A percentile compares a stretch with the other conserved stretches of the same genome.
Conservation (phyloP, 371 early-diverging fungal genomes). For the Mortierella sp. region DNA sequence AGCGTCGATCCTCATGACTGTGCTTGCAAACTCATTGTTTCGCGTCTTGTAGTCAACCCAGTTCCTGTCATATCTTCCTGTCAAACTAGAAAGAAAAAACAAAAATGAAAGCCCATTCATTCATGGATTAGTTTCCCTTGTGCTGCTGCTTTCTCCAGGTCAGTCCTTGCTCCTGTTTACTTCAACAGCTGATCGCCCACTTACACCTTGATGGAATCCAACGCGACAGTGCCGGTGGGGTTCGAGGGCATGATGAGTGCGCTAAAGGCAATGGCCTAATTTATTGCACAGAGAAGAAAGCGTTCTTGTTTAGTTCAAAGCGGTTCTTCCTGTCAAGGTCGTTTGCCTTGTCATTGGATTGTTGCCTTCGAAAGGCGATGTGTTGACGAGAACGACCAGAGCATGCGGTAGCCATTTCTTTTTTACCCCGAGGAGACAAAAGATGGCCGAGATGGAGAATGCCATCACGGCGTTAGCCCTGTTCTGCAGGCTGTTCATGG, state of each 20-base stretch:
- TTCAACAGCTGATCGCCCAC: background rate
- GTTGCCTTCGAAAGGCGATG: too few relatives aligned
- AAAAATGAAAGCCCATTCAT: background rate
- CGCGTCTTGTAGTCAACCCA: constrained; percentile 73
- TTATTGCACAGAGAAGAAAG: background rate
- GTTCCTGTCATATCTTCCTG: constrained; percentile 74
- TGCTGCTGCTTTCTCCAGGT: background rate
- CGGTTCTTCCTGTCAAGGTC: background rate
- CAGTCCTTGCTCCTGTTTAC: too few relatives aligned
- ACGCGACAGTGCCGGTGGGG: constrained; percentile 61
- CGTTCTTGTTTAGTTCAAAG: constrained; percentile 48
- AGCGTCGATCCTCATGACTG: constrained; percentile 83
- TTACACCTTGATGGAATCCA: constrained; percentile 70
- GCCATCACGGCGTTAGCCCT: constrained; percentile 79
- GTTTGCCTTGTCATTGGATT: background rate
- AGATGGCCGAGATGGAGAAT: constrained; percentile 75
- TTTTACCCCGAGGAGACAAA: constrained; percentile 68
- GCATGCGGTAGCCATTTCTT: too few relatives aligned
- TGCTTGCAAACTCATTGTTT: constrained; percentile 75
- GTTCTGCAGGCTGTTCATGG: constrained; percentile 72
- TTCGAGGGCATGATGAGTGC: constrained; percentile 47
- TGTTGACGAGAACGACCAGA: too few relatives aligned
- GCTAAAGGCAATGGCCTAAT: constrained; percentile 62
- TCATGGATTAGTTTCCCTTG: background rate
- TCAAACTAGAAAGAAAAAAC: constrained; percentile 54